Evolutionary conservation across 2,329 filamentous ascomycete species (phyloP).

Genomic region (Bipolaris gigantea): DNA sequence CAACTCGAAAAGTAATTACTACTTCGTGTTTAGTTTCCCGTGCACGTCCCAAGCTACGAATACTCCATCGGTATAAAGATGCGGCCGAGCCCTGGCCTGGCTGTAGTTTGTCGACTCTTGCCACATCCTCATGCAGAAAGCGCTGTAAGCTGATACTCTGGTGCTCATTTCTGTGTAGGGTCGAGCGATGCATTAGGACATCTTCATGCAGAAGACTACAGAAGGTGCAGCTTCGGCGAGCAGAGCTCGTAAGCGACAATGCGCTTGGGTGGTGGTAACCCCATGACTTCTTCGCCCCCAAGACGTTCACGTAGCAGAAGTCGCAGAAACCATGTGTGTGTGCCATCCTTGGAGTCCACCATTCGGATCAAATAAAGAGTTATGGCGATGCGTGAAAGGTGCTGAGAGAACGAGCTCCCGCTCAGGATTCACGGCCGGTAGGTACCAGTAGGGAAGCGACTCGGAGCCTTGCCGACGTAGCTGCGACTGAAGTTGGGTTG

Average conservation of each 20-base stretch:
- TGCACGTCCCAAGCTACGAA: conserved; percentile 1
- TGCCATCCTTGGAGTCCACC: not conserved
- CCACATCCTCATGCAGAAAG: conserved; percentile 1
- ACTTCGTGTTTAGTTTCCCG: conserved; percentile 1
- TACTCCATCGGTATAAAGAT: conserved; percentile 6
- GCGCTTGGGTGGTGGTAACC: conserved; percentile 3
- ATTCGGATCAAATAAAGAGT: not conserved
- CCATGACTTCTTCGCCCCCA: not conserved
- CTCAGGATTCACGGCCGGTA: not conserved
- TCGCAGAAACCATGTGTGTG: not conserved
- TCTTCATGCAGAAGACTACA: conserved; percentile 3
- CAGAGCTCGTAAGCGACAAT: conserved; percentile 3
- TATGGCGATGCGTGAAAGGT: not conserved
- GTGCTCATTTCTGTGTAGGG: not conserved
- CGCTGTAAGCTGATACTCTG: not conserved
- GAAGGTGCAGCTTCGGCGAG: not conserved
- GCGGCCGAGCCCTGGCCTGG: not conserved
- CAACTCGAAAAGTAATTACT: conserved; percentile 1
- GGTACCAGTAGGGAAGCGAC: not conserved
- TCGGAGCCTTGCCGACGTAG: not conserved
- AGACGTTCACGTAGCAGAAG: conserved; percentile 3
- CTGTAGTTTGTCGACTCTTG: not conserved
- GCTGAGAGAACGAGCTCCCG: not conserved
- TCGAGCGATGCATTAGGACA: not conserved
- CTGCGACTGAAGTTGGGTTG: not conserved